These are phyloP conservation scores for Penicillium coffeae DNA, from an alignment of 495 filamentous ascomycete species.

Conservation along the genomic window DNA sequence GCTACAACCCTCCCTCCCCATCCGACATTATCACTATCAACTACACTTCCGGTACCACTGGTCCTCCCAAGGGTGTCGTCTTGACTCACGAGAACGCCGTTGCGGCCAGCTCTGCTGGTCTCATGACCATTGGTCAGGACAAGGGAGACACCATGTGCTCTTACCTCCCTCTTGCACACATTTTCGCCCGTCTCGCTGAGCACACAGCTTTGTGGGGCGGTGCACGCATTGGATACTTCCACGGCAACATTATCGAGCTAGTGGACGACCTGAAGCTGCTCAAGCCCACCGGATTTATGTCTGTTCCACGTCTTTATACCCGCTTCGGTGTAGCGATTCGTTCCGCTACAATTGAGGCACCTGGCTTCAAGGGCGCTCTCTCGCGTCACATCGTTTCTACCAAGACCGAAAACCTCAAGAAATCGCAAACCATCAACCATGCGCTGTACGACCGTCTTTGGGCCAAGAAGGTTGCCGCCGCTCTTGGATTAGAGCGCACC, in stretches of 20 bases:
- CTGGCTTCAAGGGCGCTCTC: slow-evolving; percentile 77
- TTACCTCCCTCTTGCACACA: slow-evolving; percentile 93
- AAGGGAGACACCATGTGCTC: slow-evolving; percentile 65
- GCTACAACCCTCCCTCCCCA: slow-evolving; percentile 63
- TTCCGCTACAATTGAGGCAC: slow-evolving; percentile 68
- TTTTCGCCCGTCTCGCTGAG: slow-evolving; percentile 82
- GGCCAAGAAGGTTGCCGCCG: slow-evolving; percentile 80
- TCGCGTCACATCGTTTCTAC: slow-evolving; percentile 73
- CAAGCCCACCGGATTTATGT: slow-evolving; percentile 77
- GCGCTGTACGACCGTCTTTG: slow-evolving; percentile 88
- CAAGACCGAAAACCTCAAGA: slow-evolving; percentile 75
- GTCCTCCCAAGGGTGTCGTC: slow-evolving; percentile 88
- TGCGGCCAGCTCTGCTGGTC: slow-evolving; percentile 59
- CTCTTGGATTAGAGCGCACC: slow-evolving; percentile 72
- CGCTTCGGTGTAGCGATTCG: slow-evolving; percentile 82
- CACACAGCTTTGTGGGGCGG: slow-evolving; percentile 71
- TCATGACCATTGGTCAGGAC: slow-evolving; percentile 47
- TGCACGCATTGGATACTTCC: slow-evolving; percentile 85
- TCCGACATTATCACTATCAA: slow-evolving; percentile 90
- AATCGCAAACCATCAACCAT: slow-evolving; percentile 72
- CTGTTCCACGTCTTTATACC: slow-evolving; percentile 89
- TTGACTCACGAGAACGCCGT: slow-evolving; percentile 80
- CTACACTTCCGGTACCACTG: slow-evolving; percentile 96
- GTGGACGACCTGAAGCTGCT: slow-evolving; percentile 90
- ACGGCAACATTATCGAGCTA: slow-evolving; percentile 81